A percentile compares a stretch with the other conserved stretches of the same genome.
phyloP scores from a whole-genome alignment of 169 alveolate genomes.

The Eimeria tenella region DNA sequence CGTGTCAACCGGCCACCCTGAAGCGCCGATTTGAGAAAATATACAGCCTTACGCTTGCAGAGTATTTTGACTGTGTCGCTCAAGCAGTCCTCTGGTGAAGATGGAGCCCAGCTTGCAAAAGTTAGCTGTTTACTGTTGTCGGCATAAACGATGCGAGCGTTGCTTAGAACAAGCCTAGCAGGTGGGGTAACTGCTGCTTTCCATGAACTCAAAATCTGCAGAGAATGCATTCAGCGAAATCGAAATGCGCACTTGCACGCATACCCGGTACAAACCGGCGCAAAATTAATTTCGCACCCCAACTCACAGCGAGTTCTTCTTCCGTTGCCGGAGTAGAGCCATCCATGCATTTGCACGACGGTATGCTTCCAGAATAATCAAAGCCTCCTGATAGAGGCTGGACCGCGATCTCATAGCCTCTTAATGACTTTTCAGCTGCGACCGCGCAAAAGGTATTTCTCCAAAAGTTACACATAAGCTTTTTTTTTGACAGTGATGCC shows the following conservation, averaged over 20 bases:
- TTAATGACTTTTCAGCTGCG: conserved; percentile 12
- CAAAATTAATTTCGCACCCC: background rate
- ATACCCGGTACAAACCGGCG: no score
- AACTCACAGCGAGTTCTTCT: conserved; percentile 54
- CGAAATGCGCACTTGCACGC: background rate
- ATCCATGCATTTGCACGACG: conserved; percentile 43
- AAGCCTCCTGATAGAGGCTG: conserved; percentile 22
- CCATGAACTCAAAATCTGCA: conserved; percentile 26
- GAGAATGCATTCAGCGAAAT: background rate
- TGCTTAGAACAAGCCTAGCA: conserved; percentile 5
- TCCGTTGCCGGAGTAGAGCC: conserved; percentile 63
- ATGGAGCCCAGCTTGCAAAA: conserved; percentile 52
- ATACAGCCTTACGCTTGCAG: conserved; percentile 67
- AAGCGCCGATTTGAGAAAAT: background rate
- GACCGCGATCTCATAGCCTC: conserved; percentile 21
- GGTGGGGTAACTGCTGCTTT: conserved; percentile 34
- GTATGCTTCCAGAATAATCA: conserved; percentile 41
- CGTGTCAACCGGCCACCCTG: background rate
- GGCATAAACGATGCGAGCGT: conserved; percentile 35
- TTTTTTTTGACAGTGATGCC: no score
- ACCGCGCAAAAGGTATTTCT: background rate
- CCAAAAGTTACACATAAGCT: no score
- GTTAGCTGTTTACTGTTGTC: conserved; percentile 23
- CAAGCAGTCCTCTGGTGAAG: conserved; percentile 30
- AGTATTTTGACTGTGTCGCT: background rate